Percentiles rank a stretch among this genome's conserved stretches.
Conservation (phyloP, 306 rosid genomes). For the Sphenostylis stenocarpa region DNA sequence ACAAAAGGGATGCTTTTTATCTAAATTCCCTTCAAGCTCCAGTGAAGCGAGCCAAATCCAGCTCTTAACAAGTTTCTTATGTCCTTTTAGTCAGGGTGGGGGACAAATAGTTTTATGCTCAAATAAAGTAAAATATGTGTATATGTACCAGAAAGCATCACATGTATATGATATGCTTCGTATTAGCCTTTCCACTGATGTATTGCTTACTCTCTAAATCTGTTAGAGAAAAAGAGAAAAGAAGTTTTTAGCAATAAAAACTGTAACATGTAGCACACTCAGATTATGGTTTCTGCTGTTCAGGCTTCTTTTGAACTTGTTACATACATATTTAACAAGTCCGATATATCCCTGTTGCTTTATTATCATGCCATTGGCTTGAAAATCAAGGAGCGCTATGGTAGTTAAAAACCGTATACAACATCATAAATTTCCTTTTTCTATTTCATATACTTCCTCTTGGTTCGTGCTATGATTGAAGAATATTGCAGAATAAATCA, state of each 20-base stretch:
- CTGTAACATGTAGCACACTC: not conserved
- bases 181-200: slow-evolving; percentile 8
- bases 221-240: not conserved
- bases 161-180: not conserved
- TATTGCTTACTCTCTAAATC: slow-evolving; percentile 1
- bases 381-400: slow-evolving; percentile 29
- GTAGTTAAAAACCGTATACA: not conserved
- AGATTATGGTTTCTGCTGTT: not conserved
- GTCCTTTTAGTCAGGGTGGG: not conserved
- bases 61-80: slow-evolving; percentile 29
- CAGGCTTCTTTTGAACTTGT: not conserved
- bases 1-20: slow-evolving; percentile 62
- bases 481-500: not conserved
- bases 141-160: not conserved
- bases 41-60: slow-evolving; percentile 49
- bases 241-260: not conserved
- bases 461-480: not conserved
- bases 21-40: slow-evolving; percentile 76
- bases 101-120: not conserved
- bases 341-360: slow-evolving; percentile 12
- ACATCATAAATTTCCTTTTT: not conserved
- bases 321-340: slow-evolving; percentile 5
- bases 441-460: not conserved
- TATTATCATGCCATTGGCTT: slow-evolving; percentile 27
- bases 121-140: slow-evolving; percentile 17